Conservation (phyloP, 805 yeast genomes). For the Helenozyma rhizophorensis region DNA sequence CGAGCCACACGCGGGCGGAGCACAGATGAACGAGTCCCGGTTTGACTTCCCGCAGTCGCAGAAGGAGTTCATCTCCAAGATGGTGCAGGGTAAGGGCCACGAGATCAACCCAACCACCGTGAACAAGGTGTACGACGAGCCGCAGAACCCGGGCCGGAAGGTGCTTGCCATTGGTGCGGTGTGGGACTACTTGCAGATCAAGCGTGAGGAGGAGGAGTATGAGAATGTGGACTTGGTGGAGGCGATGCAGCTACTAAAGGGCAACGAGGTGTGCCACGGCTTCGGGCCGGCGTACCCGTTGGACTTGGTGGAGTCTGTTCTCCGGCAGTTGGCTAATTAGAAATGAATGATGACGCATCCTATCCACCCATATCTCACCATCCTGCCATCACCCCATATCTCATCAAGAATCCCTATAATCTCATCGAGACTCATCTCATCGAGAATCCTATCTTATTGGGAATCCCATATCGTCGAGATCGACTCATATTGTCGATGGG, state of each 20-base stretch:
- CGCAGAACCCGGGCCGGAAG: conserved; percentile 39
- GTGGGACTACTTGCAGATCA: conserved; percentile 68
- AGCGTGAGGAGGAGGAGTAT: conserved; percentile 43
- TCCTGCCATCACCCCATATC: too few relatives aligned
- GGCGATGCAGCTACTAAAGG: conserved; percentile 58
- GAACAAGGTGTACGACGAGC: conserved; percentile 32
- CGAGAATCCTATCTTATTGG: too few relatives aligned
- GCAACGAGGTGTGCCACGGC: conserved; percentile 74
- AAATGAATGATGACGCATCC: too few relatives aligned
- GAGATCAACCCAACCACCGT: conserved; percentile 14
- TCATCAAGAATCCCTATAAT: too few relatives aligned
- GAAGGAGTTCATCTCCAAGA: conserved; percentile 27
- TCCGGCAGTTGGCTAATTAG: conserved; percentile 8
- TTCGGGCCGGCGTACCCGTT: conserved; percentile 66
- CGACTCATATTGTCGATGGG: too few relatives aligned
- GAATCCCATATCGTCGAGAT: too few relatives aligned
- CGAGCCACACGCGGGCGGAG: conserved; percentile 19
- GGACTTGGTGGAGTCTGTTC: conserved; percentile 32
- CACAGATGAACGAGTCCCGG: conserved; percentile 23
- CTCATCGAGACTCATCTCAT: too few relatives aligned
- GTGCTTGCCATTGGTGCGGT: conserved; percentile 71
- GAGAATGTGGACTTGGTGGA: conserved; percentile 50
- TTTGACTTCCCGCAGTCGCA: conserved; percentile 34
- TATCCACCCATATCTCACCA: too few relatives aligned
- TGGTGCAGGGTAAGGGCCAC: conserved; percentile 25